Conservation (phyloP, 2,329 filamentous ascomycete genomes). For the Kalaharituber pfeilii region DNA sequence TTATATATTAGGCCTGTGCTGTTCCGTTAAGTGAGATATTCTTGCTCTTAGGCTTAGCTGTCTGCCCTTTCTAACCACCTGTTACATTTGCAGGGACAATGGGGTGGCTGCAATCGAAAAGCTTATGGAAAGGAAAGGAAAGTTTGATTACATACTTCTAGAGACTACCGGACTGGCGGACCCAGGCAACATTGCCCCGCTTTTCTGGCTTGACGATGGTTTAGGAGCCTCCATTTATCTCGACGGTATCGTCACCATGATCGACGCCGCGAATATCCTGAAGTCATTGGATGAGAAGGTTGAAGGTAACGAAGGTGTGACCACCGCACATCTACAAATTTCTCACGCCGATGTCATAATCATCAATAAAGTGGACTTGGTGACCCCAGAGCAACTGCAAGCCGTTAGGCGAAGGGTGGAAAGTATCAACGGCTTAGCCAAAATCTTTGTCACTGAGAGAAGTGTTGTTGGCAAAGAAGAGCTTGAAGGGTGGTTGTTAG, state of each 20-base stretch:
- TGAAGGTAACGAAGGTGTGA: constrained; percentile 36
- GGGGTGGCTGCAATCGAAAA: constrained; percentile 92
- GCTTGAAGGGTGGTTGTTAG: constrained; percentile 70
- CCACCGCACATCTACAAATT: constrained; percentile 88
- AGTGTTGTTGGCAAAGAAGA: constrained; percentile 50
- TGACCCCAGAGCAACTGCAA: constrained; percentile 51
- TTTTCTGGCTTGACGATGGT: constrained; percentile 97
- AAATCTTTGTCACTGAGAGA: constrained; percentile 62
- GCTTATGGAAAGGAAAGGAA: constrained; percentile 80
- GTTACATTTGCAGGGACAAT: constrained; percentile 48
- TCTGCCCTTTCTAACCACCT: constrained; percentile 10
- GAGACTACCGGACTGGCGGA: constrained; percentile 93
- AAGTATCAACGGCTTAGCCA: constrained; percentile 80
- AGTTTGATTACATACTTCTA: constrained; percentile 92
- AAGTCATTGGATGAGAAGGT: constrained; percentile 55
- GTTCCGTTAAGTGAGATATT: constrained; percentile 64
- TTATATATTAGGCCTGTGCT: constrained; percentile 50
- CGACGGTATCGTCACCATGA: constrained; percentile 87
- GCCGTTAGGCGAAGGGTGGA: constrained; percentile 51
- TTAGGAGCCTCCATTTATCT: constrained; percentile 90
- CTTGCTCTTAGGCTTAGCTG: not conserved
- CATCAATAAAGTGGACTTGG: constrained; percentile 83
- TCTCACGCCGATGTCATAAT: constrained; percentile 92
- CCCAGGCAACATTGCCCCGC: constrained; percentile 80
- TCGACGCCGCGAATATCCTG: constrained; percentile 86